phyloP scores from a whole-genome alignment of 805 yeast genomes.

The Lipomyces kockii region DNA sequence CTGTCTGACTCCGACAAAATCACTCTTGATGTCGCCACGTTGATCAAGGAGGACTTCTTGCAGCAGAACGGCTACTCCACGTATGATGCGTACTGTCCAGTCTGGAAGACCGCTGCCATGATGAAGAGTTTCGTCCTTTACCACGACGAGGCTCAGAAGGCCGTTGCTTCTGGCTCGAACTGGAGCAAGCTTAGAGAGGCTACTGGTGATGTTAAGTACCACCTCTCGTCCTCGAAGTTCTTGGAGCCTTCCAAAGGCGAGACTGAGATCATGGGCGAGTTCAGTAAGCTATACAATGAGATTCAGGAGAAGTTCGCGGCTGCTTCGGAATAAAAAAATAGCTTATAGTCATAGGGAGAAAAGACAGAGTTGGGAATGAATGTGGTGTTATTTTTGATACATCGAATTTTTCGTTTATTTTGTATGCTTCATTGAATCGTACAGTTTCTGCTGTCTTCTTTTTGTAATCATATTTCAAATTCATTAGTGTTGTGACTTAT shows the following conservation, averaged over 20 bases:
- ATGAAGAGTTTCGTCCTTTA: conserved; percentile 92
- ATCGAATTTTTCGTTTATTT: not conserved
- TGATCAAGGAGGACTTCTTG: conserved; percentile 96
- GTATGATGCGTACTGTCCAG: conserved; percentile 98
- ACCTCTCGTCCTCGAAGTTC: conserved; percentile 93
- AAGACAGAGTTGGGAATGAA: not conserved
- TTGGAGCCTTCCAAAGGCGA: conserved; percentile 94
- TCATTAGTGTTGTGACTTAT: not conserved
- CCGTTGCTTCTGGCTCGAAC: conserved; percentile 87
- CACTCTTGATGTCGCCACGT: conserved; percentile 86
- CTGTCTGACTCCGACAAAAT: conserved; percentile 96
- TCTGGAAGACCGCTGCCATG: conserved; percentile 98
- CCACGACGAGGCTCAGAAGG: conserved; percentile 97
- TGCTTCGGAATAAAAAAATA: conserved; percentile 71
- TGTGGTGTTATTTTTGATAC: not conserved
- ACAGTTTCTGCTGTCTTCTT: not conserved
- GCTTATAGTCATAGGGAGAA: not conserved
- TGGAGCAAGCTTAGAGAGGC: conserved; percentile 93
- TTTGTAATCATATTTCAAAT: not conserved
- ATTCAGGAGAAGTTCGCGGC: conserved; percentile 94
- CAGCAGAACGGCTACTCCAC: conserved; percentile 99
- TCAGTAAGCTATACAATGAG: conserved; percentile 70
- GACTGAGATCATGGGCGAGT: conserved; percentile 73
- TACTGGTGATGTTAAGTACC: conserved; percentile 88
- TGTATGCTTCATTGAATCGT: not conserved